phyloP scores from a whole-genome alignment of 768 basidiomycete genomes.

The Podaxis sp. region DNA sequence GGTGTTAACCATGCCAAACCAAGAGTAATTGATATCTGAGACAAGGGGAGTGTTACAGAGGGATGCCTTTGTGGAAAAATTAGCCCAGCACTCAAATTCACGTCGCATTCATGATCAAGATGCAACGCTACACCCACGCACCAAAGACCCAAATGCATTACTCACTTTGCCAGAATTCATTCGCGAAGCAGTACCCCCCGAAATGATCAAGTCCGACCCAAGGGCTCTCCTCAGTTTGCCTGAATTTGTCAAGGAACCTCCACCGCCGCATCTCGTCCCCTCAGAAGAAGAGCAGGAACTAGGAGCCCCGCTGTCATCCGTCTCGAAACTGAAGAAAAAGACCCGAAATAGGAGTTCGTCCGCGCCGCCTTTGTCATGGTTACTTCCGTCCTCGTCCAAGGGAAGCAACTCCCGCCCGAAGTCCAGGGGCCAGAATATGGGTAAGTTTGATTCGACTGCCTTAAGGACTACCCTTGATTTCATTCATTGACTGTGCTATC shows the following conservation, averaged over 20 bases:
- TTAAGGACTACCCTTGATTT: neutral
- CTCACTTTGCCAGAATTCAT: conserved; percentile 63
- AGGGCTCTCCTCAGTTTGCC: conserved; percentile 52
- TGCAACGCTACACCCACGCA: conserved; percentile 45
- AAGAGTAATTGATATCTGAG: conserved; percentile 8
- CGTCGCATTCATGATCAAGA: conserved; percentile 81
- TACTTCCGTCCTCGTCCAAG: conserved; percentile 34
- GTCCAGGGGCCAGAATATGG: conserved; percentile 15
- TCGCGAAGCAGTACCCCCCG: conserved; percentile 43
- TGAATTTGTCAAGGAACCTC: conserved; percentile 53
- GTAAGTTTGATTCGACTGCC: conserved; percentile 12
- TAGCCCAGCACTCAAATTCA: conserved; percentile 65
- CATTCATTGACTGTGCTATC: neutral
- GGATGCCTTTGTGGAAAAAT: conserved; percentile 69
- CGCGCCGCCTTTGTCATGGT: conserved; percentile 58
- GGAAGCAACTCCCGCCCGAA: conserved; percentile 16
- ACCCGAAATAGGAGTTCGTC: conserved; percentile 49
- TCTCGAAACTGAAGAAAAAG: conserved; percentile 26
- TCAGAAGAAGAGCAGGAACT: conserved; percentile 11
- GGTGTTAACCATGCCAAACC: conserved; percentile 8
- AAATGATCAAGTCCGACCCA: conserved; percentile 24
- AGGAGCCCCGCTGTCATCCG: conserved; percentile 7
- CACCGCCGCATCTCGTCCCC: conserved; percentile 26
- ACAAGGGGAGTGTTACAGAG: conserved; percentile 36
- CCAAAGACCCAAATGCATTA: conserved; percentile 47